Conservation (phyloP, 768 basidiomycete genomes). For the Galerina sulciceps region DNA sequence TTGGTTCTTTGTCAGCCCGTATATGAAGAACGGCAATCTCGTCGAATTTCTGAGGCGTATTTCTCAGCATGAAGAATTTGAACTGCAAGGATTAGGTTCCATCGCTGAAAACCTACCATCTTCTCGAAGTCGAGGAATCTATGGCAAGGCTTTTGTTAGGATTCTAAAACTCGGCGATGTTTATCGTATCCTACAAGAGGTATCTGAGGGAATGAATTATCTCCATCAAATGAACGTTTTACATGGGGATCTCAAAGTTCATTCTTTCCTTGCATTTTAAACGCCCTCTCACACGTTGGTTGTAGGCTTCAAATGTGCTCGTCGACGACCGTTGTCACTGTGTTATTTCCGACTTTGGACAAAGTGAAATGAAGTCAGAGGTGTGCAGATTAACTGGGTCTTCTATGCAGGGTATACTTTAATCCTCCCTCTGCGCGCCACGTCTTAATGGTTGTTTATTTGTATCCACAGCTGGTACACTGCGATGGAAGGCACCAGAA, state of each 20-base stretch:
- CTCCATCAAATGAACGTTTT: conserved; percentile 69
- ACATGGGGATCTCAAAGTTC: conserved; percentile 83
- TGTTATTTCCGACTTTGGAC: conserved; percentile 83
- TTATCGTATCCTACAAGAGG: conserved; percentile 69
- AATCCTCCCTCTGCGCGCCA: background rate
- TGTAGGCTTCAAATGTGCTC: conserved; percentile 73
- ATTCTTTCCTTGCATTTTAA: conserved; percentile 11
- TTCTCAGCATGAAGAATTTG: conserved; percentile 22
- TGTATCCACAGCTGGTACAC: conserved; percentile 52
- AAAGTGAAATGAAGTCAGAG: conserved; percentile 80
- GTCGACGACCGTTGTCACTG: conserved; percentile 70
- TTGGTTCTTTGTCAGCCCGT: conserved; percentile 78
- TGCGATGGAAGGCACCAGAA: conserved; percentile 78
- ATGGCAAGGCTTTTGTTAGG: conserved; percentile 16
- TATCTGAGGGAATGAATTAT: conserved; percentile 83
- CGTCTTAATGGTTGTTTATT: background rate
- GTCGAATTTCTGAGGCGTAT: conserved; percentile 55
- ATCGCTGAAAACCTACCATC: conserved; percentile 22
- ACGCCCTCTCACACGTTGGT: background rate
- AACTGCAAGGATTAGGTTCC: conserved; percentile 12
- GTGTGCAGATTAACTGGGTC: conserved; percentile 62
- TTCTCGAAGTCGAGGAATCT: conserved; percentile 21
- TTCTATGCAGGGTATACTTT: conserved; percentile 48
- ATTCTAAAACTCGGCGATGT: conserved; percentile 44
- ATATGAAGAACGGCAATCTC: conserved; percentile 65